Conservation (phyloP, 345 rosid species). For the Populus pruinosa region DNA sequence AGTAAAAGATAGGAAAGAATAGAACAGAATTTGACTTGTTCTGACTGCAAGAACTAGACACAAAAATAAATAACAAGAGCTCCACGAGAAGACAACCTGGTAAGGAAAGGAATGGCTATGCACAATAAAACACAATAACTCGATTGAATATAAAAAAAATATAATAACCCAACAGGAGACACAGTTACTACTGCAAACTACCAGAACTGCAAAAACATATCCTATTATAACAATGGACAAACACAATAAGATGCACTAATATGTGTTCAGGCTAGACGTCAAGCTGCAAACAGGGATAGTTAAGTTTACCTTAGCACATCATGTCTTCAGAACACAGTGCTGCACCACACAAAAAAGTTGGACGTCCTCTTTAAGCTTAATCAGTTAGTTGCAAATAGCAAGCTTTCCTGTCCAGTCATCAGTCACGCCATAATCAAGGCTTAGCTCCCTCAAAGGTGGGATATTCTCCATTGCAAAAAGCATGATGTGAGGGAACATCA, state of each 20-base stretch:
- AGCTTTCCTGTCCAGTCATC: slow-evolving; percentile 81
- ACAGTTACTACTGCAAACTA: background rate
- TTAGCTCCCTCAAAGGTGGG: slow-evolving; percentile 83
- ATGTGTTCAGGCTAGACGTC: background rate
- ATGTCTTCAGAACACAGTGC: slow-evolving; percentile 21
- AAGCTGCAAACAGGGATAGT: slow-evolving; percentile 1
- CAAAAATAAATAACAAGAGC: background rate
- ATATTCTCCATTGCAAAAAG: slow-evolving; percentile 85
- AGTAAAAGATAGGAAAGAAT: background rate
- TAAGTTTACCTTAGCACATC: slow-evolving; percentile 32
- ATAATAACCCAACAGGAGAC: background rate
- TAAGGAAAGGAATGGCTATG: background rate
- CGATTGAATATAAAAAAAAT: background rate
- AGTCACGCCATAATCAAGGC: slow-evolving; percentile 90
- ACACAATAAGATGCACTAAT: background rate
- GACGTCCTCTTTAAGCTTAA: slow-evolving; percentile 17
- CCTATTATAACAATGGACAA: background rate
- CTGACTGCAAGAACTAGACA: background rate
- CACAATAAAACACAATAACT: background rate
- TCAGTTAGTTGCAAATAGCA: slow-evolving; percentile 67
- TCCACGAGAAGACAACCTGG: background rate
- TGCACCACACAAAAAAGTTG: slow-evolving; percentile 18
- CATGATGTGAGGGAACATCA: slow-evolving; percentile 92
- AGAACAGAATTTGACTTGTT: background rate
- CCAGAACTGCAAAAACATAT: background rate